Evolutionary conservation across 345 rosid species (phyloP).

Genomic region (Clarkia xantiana): DNA sequence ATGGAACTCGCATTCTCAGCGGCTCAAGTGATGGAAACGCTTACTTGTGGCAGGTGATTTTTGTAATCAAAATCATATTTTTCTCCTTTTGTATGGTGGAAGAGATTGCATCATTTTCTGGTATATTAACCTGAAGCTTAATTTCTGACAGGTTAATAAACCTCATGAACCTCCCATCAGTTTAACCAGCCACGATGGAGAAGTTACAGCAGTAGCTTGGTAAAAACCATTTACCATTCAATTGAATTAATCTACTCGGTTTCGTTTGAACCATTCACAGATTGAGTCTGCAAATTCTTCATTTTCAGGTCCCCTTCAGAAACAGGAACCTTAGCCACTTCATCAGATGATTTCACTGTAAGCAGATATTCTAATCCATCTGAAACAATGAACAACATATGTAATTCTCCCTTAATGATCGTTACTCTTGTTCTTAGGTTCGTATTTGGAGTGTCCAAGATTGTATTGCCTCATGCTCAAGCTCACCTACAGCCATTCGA

Average conservation of each 20-base stretch:
- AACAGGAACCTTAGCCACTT: conserved; percentile 55
- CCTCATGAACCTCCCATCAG: conserved; percentile 45
- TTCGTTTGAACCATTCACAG: not conserved
- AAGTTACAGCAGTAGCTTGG: conserved; percentile 93
- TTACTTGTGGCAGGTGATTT: conserved; percentile 77
- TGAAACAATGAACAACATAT: not conserved
- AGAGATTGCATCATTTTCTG: not conserved
- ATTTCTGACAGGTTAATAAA: conserved; percentile 46
- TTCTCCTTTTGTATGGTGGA: not conserved
- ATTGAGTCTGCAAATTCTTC: conserved; percentile 1
- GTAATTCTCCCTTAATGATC: not conserved
- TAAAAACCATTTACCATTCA: conserved; percentile 13
- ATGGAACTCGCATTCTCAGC: conserved; percentile 60
- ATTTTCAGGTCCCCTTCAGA: conserved; percentile 48
- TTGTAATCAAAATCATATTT: not conserved
- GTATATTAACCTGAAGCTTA: conserved; percentile 5
- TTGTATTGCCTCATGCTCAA: conserved; percentile 21
- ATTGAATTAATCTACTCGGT: not conserved
- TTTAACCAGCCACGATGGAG: conserved; percentile 57
- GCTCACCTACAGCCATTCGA: conserved; percentile 35
- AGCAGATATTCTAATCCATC: conserved; percentile 3
- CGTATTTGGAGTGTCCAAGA: conserved; percentile 60
- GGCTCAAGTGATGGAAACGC: conserved; percentile 87
- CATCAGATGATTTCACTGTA: conserved; percentile 82
- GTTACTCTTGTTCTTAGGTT: conserved; percentile 21